Evolutionary conservation across 352 stramenopile genomes (phyloP), one percentile per base, ranked within the genome.

Genomic region (Pythium brachiatum): DNA sequence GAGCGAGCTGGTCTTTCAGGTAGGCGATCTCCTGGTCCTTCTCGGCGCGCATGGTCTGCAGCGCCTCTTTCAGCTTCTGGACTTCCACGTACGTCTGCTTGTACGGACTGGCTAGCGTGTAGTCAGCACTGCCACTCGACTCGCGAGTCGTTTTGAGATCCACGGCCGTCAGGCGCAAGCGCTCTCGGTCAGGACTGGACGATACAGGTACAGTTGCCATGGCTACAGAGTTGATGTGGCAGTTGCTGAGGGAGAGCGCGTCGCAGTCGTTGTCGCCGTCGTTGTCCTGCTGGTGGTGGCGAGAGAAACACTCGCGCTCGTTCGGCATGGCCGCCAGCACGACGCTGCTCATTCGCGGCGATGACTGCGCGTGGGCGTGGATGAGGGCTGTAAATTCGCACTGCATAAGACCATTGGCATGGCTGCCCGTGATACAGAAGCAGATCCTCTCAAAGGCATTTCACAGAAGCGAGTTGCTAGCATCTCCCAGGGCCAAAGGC

Each of bases 1-100:
- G 29, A 38, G 55, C 44, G 34, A 86, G 64, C 16, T 83, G 76
- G 15, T 80, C 67, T 21, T 77, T 76, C 15, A 86, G 53, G 32
- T 74, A 83, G 8, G 70, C 73, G 47, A 85, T 80, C 57, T 86
- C 79, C 39, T 78, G 75, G 62, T 86, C 75, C 18, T 76, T 86
- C 60, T 86, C 75, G 8, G 69, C 55, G 18, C 77, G 81, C 47
- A 88, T 66, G n/a, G 76, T 72, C 12, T 74, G 65, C 25, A 83
- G 75, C 12, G 75, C 74, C n/a, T 86, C 75, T n/a, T 69, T 79
- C 16, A 86, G 61, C 69, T 88, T 67, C 36, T 82, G 70, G 3
- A 83, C 38, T 47, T 86, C 68, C 20, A 63, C 48, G 3, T 69
- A 56, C 1, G 23, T 25, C 29, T 64, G 60, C 41, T 60, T 68